phyloP scores from a whole-genome alignment of 352 stramenopile genomes.

The Phytophthora ramorum region DNA sequence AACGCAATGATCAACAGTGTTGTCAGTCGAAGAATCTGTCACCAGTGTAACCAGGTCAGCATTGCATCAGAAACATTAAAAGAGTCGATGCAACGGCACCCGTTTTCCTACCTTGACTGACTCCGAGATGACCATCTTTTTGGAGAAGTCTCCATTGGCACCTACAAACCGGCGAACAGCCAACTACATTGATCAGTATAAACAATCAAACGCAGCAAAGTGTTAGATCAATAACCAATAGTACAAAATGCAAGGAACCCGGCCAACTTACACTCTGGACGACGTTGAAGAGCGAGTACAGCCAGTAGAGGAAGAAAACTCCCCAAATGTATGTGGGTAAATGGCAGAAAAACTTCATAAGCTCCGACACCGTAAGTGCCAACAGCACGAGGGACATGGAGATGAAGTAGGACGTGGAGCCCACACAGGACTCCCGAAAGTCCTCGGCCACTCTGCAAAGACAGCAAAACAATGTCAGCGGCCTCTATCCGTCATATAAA shows the following conservation, averaged over 20 bases:
- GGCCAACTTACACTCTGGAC: conserved; percentile 73
- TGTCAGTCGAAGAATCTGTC: conserved; percentile 76
- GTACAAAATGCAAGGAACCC: neutral
- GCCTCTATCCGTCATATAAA: neutral
- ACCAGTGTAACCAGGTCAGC: neutral
- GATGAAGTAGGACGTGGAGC: conserved; percentile 87
- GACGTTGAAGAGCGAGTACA: conserved; percentile 91
- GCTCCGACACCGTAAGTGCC: conserved; percentile 60
- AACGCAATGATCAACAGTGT: conserved; percentile 81
- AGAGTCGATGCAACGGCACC: neutral
- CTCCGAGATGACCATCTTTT: conserved; percentile 90
- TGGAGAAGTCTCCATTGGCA: conserved; percentile 82
- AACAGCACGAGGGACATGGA: conserved; percentile 77
- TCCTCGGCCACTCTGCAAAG: conserved; percentile 73
- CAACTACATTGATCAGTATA: conserved; percentile 47
- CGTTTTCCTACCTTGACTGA: conserved; percentile 73
- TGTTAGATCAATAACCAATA: neutral
- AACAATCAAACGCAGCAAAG: conserved; percentile 7
- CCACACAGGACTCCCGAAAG: conserved; percentile 79
- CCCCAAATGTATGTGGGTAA: conserved; percentile 89
- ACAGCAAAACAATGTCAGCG: conserved; percentile 1
- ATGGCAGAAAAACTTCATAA: conserved; percentile 74
- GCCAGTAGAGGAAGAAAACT: conserved; percentile 90
- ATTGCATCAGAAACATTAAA: neutral
- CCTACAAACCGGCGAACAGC: conserved; percentile 82